Conservation (phyloP, 805 yeast species). For the Ogataea nonfermentans region DNA sequence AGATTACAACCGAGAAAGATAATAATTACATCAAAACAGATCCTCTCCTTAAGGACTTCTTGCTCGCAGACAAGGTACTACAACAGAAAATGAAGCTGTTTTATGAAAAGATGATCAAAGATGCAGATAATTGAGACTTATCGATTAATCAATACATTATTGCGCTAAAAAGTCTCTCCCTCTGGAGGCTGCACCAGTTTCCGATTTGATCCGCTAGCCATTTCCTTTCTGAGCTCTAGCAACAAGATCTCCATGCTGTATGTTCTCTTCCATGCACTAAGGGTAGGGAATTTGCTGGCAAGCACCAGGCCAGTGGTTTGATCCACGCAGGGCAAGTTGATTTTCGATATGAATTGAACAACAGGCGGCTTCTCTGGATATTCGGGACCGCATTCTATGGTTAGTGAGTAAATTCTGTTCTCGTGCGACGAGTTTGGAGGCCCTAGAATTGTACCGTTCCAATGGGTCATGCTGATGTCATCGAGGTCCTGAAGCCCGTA, state of each 20-base stretch:
- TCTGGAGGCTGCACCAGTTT: constrained; percentile 90
- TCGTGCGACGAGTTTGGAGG: constrained; percentile 86
- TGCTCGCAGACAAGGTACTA: constrained; percentile 33
- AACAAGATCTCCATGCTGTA: constrained; percentile 92
- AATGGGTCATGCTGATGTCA: constrained; percentile 88
- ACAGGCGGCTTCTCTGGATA: constrained; percentile 91
- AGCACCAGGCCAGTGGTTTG: constrained; percentile 54
- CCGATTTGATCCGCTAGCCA: constrained; percentile 82
- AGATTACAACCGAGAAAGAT: constrained; percentile 38
- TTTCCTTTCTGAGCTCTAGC: constrained; percentile 82
- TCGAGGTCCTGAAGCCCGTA: constrained; percentile 89
- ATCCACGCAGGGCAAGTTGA: constrained; percentile 92
- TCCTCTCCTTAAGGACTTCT: constrained; percentile 26
- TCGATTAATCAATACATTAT: neutral
- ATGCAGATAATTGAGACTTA: constrained; percentile 3
- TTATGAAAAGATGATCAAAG: constrained; percentile 22
- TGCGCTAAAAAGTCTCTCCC: constrained; percentile 55
- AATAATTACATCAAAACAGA: constrained; percentile 28
- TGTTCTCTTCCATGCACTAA: constrained; percentile 84
- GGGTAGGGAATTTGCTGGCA: constrained; percentile 55
- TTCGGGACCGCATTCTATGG: constrained; percentile 73
- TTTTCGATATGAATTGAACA: constrained; percentile 75
- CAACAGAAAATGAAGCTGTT: constrained; percentile 30
- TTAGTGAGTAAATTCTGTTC: constrained; percentile 85
- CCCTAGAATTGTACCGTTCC: constrained; percentile 98